Evolutionary conservation across 169 alveolate species (phyloP).

Genomic region (Babesia ovis): DNA sequence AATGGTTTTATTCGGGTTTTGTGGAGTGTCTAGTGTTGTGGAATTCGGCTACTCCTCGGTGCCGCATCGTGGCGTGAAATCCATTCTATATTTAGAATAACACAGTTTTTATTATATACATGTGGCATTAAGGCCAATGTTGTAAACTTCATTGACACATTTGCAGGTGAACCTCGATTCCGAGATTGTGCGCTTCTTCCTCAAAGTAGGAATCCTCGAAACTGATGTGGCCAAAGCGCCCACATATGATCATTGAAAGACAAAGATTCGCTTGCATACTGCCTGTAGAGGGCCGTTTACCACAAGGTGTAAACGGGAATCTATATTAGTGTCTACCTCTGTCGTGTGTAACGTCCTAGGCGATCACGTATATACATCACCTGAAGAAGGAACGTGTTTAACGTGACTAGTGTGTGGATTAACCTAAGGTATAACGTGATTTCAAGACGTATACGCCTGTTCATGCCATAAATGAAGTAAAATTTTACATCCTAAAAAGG

Average conservation of each 20-base stretch:
- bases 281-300: constrained; percentile 1
- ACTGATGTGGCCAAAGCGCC: constrained; percentile 25
- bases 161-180: background rate
- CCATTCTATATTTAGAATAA: no score
- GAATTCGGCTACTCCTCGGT: background rate
- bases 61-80: background rate
- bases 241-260: background rate
- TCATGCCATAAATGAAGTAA: constrained; percentile 11
- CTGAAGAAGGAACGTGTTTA: no score
- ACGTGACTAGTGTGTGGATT: no score
- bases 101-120: background rate
- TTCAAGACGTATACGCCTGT: background rate
- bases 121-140: background rate
- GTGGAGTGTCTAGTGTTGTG: background rate
- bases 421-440: no score
- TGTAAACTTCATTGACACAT: background rate
- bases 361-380: no score
- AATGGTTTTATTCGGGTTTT: no score
- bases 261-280: background rate
- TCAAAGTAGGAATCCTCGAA: constrained; percentile 27
- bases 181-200: background rate
- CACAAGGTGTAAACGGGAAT: background rate
- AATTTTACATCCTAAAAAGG: background rate
- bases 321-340: background rate
- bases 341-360: background rate